Base-by-base conservation (phyloP, 78 protist genomes). In the Polysphondylium violaceum region DNA sequence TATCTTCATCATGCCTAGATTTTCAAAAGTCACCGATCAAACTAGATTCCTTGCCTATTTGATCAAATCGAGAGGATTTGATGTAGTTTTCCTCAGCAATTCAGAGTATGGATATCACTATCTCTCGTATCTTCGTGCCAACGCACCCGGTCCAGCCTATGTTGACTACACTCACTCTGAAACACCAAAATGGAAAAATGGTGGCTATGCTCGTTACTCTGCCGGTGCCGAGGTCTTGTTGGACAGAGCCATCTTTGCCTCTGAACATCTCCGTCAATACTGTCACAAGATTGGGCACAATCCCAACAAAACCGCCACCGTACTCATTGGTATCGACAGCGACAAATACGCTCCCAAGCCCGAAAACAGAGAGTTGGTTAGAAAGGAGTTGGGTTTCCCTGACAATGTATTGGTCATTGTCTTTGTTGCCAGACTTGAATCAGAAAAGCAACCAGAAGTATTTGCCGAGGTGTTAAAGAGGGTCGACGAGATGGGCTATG, bases 81-180 rank as follows among this genome's bases (percentile, higher is more conserved):
- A 81, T 55, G 77, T 81, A 0, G 89, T 81, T 23, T 81, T 43
- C 29, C 36, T 68, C 12, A 67, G 72, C 33, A 81, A 81, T 21
- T 56, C 73, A 16, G 89, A 81, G 41, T 38, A 47, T 3, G 89
- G 72, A 0, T 81, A 81, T 17, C 72, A 81, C 29, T 81, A 53
- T 64, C 77, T 81, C 19, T 31, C 77, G 0, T 81, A 81, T 55
- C 40, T 81, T 27, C 40, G 89, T n/a, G 69, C 89, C 8, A 65
- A 81, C 55, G 89, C 89, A 23, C 89, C 89, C 25, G 89, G 89
- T 11, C 89, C 89, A 1, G 89, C 89, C 1, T 81, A 81, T 68
- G 64, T 81, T 0, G 89, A 81, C n/a, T 81, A 81, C 27, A 81
- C 77, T 40, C 89, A 81, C 59, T 67, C 77, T 21, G 89, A 68